Evolutionary conservation across 179 eudicot species (phyloP).

Genomic region (Nepenthes alata): DNA sequence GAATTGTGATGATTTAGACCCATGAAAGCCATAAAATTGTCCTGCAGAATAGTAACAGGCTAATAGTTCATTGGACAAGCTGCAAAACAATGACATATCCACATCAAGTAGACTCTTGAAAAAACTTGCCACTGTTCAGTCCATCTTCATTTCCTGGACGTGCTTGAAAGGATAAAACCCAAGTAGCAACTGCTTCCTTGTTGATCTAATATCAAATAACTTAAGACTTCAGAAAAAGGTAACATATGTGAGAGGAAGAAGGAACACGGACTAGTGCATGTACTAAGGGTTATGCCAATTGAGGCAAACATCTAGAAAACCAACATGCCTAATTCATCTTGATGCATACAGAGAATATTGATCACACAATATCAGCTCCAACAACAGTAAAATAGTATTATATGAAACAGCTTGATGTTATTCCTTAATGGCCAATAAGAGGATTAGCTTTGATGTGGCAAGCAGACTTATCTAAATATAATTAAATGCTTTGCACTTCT

Average conservation of each 20-base stretch:
- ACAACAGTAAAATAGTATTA: too few species aligned
- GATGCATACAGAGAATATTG: too few species aligned
- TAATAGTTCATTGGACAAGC: conserved; percentile 4
- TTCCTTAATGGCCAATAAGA: too few species aligned
- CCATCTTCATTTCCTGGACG: conserved; percentile 35
- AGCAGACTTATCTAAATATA: too few species aligned
- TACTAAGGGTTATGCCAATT: too few species aligned
- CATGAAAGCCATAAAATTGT: conserved; percentile 78
- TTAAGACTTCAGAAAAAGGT: conserved; percentile 1
- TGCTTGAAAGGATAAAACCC: conserved; percentile 81
- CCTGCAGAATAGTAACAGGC: conserved; percentile 27
- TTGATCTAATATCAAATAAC: conserved; percentile 42
- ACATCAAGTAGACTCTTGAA: neutral
- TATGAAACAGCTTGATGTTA: too few species aligned
- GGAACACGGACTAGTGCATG: too few species aligned
- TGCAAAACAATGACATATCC: neutral
- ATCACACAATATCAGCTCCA: too few species aligned
- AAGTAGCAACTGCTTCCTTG: conserved; percentile 40
- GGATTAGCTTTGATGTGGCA: too few species aligned
- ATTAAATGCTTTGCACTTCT: too few species aligned
- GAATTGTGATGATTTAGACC: conserved; percentile 79
- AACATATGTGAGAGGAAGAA: neutral
- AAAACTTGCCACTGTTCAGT: conserved; percentile 28
- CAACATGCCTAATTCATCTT: too few species aligned
- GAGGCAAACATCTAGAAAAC: too few species aligned